Percentiles rank a stretch among this genome's conserved stretches.
phyloP scores from a whole-genome alignment of 306 rosid genomes.

The Oemleria cerasiformis region DNA sequence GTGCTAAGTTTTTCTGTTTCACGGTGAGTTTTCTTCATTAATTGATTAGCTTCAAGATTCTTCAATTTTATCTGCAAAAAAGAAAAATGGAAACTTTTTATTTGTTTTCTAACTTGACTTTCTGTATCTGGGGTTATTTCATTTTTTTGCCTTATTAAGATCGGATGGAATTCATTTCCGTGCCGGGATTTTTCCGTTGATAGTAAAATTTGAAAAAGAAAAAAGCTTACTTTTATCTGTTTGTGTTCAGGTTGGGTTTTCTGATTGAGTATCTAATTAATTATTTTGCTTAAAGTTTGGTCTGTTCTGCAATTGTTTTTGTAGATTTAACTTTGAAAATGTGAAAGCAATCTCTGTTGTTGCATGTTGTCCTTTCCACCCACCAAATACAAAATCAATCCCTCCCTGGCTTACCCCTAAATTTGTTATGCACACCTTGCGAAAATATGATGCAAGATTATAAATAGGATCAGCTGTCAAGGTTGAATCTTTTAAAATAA shows the following conservation, averaged over 20 bases:
- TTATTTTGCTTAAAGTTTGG: background rate
- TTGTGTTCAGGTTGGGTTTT: background rate
- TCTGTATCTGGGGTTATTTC: background rate
- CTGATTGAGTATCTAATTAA: background rate
- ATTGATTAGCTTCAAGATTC: background rate
- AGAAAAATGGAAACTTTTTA: background rate
- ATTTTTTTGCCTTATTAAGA: conserved; percentile 11
- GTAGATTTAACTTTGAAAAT: background rate
- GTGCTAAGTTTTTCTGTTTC: background rate
- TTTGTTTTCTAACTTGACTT: background rate
- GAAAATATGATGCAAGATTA: background rate
- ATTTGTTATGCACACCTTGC: background rate
- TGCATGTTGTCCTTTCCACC: background rate
- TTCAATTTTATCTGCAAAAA: background rate
- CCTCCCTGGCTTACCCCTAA: background rate
- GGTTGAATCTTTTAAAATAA: background rate
- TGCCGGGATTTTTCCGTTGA: background rate
- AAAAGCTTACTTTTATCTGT: background rate
- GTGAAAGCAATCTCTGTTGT: background rate
- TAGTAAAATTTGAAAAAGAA: background rate
- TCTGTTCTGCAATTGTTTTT: background rate
- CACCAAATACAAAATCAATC: background rate
- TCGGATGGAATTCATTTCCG: conserved; percentile 2
- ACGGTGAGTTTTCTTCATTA: conserved; percentile 2
- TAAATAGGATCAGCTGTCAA: background rate